Conservation (phyloP, 2,329 filamentous ascomycete species). For the Hymenoscyphus salicellus region DNA sequence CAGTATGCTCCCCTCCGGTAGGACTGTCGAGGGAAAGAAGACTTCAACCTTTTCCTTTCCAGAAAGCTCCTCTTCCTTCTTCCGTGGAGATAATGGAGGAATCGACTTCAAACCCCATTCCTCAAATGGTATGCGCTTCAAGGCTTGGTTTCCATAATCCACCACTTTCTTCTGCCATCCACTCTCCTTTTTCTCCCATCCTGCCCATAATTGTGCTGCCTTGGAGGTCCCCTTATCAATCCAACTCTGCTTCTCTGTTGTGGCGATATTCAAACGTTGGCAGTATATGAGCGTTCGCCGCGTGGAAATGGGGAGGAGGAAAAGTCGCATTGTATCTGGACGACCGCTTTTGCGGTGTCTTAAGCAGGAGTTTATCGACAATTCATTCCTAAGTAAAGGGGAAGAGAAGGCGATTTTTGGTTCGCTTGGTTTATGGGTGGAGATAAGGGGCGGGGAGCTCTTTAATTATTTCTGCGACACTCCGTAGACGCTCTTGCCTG, state of each 20-base stretch:
- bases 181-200: conserved; percentile 79
- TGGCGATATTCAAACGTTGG: conserved; percentile 64
- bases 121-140: conserved; percentile 87
- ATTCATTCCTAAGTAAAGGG: conserved; percentile 5
- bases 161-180: conserved; percentile 90
- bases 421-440: background rate
- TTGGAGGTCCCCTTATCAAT: conserved; percentile 68
- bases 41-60: conserved; percentile 67
- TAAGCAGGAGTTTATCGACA: background rate
- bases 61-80: conserved; percentile 60
- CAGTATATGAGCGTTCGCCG: conserved; percentile 89
- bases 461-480: background rate
- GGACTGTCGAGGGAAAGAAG: conserved; percentile 69
- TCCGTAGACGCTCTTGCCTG: too few relatives aligned
- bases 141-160: conserved; percentile 77
- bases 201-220: conserved; percentile 74
- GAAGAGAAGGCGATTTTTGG: background rate
- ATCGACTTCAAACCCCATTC: conserved; percentile 98
- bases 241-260: conserved; percentile 51
- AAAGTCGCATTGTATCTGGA: conserved; percentile 71
- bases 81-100: conserved; percentile 70
- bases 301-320: conserved; percentile 89
- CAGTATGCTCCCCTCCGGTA: conserved; percentile 62
- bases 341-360: conserved; percentile 12
- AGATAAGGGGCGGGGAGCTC: background rate